Percentiles rank a stretch among this genome's conserved stretches.
Evolutionary conservation across 2,329 filamentous ascomycete species (phyloP).

Genomic region (Uncinocarpus reesii): DNA sequence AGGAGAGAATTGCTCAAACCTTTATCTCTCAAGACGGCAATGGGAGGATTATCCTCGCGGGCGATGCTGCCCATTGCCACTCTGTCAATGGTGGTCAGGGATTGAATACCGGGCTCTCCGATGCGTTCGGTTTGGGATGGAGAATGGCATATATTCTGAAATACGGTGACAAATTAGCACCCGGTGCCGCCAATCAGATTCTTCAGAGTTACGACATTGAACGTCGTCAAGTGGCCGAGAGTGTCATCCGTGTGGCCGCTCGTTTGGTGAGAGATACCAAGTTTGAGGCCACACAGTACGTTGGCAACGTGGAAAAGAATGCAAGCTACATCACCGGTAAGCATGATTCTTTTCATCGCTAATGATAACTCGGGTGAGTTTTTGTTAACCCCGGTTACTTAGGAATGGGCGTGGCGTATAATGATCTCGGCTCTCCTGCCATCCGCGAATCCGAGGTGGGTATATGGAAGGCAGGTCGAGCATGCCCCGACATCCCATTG

Average conservation of each 20-base stretch:
- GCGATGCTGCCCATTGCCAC: constrained; percentile 50
- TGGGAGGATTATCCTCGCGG: constrained; percentile 45
- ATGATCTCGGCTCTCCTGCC: constrained; percentile 2
- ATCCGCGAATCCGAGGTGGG: constrained; percentile 1
- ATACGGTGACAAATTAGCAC: not conserved
- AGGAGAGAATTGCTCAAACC: constrained; percentile 6
- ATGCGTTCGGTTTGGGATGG: constrained; percentile 47
- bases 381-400: not conserved
- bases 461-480: constrained; percentile 3
- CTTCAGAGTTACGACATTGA: constrained; percentile 43
- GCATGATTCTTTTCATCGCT: not conserved
- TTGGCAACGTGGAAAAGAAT: constrained; percentile 3
- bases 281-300: constrained; percentile 2
- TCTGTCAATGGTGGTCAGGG: constrained; percentile 48
- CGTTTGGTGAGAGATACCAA: constrained; percentile 1
- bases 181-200: constrained; percentile 30
- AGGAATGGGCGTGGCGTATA: constrained; percentile 4
- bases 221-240: constrained; percentile 21
- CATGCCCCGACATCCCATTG: constrained; percentile 2
- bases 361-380: not conserved
- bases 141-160: constrained; percentile 42
- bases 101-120: constrained; percentile 49
- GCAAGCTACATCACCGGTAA: constrained; percentile 3
- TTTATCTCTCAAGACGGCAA: constrained; percentile 31
- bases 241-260: constrained; percentile 1